These are phyloP conservation scores for Ceraceosorus bombacis DNA, from an alignment of 1,284 basidiomycete species.

Conservation along the genomic window DNA sequence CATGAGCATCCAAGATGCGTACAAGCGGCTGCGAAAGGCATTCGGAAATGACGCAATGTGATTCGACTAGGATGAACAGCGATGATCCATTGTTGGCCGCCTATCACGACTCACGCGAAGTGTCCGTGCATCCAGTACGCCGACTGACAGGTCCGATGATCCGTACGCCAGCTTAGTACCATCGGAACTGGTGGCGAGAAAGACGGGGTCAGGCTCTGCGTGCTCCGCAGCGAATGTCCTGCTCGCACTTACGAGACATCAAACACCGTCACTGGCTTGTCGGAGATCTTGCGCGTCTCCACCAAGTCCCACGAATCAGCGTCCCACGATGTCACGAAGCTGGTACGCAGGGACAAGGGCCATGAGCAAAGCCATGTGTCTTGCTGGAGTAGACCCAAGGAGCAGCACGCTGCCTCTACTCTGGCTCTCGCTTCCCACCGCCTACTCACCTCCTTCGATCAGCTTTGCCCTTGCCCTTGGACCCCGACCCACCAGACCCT, in stretches of 20 bases:
- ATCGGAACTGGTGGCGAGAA: slow-evolving; percentile 51
- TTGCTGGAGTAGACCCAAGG: neutral
- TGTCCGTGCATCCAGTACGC: slow-evolving; percentile 72
- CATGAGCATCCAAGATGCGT: slow-evolving; percentile 84
- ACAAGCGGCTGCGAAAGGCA: slow-evolving; percentile 61
- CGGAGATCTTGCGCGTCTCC: slow-evolving; percentile 34
- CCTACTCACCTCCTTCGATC: slow-evolving; percentile 19
- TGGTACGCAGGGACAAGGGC: slow-evolving; percentile 3
- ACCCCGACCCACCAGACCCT: slow-evolving; percentile 16
- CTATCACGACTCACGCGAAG: slow-evolving; percentile 58
- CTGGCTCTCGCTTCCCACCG: neutral
- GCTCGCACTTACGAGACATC: neutral
- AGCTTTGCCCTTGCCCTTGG: slow-evolving; percentile 27
- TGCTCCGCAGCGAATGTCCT: neutral
- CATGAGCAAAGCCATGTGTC: neutral
- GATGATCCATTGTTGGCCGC: slow-evolving; percentile 11
- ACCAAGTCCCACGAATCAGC: slow-evolving; percentile 39
- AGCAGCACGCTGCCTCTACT: too few relatives aligned
- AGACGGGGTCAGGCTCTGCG: neutral
- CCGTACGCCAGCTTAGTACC: slow-evolving; percentile 78
- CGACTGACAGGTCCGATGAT: slow-evolving; percentile 76
- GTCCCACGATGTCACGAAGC: slow-evolving; percentile 43
- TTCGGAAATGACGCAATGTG: neutral
- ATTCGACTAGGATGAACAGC: neutral
- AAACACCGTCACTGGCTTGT: slow-evolving; percentile 41